Conservation (phyloP, 139 green algal species). For the Chlamydomonas eustigma region DNA sequence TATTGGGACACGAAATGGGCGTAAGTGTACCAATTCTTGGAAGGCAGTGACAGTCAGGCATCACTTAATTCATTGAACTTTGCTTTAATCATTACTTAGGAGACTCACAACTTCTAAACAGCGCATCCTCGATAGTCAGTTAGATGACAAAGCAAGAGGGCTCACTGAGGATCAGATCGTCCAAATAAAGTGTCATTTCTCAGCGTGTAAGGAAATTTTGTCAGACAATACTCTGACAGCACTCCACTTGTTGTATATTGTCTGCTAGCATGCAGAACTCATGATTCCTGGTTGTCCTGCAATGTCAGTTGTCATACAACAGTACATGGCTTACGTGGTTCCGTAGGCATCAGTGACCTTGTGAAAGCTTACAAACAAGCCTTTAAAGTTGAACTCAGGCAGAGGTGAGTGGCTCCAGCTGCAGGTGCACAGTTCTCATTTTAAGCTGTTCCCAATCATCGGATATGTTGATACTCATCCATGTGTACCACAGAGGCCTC, state of each 20-base stretch:
- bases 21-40: background rate
- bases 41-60: background rate
- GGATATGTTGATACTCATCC: too few relatives aligned
- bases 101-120: background rate
- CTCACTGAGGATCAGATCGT: slow-evolving; percentile 47
- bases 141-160: slow-evolving; percentile 18
- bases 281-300: background rate
- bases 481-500: background rate
- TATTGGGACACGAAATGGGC: slow-evolving; percentile 11
- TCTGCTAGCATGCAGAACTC: background rate
- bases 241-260: background rate
- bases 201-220: slow-evolving; percentile 32
- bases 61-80: background rate
- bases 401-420: slow-evolving; percentile 19
- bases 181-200: slow-evolving; percentile 53
- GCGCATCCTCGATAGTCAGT: slow-evolving; percentile 1
- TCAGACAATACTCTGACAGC: background rate
- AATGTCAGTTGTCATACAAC: background rate
- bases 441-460: too few relatives aligned
- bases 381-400: slow-evolving; percentile 23
- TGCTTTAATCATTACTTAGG: background rate
- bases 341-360: slow-evolving; percentile 51
- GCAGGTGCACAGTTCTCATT: too few relatives aligned
- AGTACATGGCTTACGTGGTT: too few relatives aligned
- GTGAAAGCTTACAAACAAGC: slow-evolving; percentile 27